These are phyloP conservation scores for Lasiodiplodia citricola DNA, from an alignment of 2,329 filamentous ascomycete species.

Conservation along the genomic window DNA sequence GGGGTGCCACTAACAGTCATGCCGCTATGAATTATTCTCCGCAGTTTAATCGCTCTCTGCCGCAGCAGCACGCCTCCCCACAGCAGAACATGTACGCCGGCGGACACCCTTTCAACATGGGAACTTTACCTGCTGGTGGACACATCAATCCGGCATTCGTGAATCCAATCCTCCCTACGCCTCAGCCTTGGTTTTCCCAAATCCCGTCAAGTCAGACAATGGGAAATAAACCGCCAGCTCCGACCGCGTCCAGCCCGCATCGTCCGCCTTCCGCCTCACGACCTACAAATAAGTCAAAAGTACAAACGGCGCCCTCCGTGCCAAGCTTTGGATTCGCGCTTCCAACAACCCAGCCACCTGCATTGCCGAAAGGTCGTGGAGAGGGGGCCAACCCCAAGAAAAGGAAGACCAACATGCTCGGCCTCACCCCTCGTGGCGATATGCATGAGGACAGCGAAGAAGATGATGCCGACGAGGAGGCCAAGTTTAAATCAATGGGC, in stretches of 20 bases:
- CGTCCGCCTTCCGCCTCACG: background rate
- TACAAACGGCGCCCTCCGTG: conserved; percentile 37
- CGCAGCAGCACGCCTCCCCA: background rate
- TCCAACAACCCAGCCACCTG: conserved; percentile 27
- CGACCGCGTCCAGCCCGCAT: background rate
- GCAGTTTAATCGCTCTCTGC: background rate
- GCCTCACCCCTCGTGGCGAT: conserved; percentile 69
- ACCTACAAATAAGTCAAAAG: conserved; percentile 9
- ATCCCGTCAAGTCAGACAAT: background rate
- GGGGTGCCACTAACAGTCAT: conserved; percentile 10
- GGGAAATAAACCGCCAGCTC: background rate
- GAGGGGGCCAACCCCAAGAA: conserved; percentile 62
- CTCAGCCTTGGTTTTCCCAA: conserved; percentile 11
- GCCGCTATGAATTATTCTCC: background rate
- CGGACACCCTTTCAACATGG: background rate
- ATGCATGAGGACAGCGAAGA: conserved; percentile 58
- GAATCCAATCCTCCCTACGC: background rate
- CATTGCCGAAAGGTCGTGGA: background rate
- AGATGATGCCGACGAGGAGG: conserved; percentile 74
- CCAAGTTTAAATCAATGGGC: conserved; percentile 51
- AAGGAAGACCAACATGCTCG: conserved; percentile 73
- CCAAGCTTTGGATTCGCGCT: conserved; percentile 44
- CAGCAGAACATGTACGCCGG: conserved; percentile 2
- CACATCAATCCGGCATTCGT: conserved; percentile 32
- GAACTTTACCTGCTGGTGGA: conserved; percentile 14